Base-by-base conservation (phyloP, 805 yeast species). In the Pichia scutulata region DNA sequence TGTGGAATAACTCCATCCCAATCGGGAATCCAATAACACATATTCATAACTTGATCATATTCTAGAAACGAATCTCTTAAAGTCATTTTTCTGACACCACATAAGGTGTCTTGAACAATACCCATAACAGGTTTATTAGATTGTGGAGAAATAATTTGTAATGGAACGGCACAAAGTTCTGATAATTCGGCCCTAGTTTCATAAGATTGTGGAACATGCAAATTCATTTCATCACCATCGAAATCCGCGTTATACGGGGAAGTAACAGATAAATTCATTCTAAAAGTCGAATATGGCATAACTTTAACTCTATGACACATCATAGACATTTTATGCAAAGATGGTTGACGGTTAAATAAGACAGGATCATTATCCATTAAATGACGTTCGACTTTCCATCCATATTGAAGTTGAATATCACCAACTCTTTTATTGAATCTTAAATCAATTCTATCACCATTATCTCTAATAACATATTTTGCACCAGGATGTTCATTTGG, bases 401-500 rank as follows among this genome's bases (percentile, higher is more conserved):
- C 99, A 62, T 93, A 93, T 68, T 95, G 99, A 57, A 93, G 76
- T 44, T 95, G 97, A 61, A 93, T 86, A 64, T 93, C 99, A 65
- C 99, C 99, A 2, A 97, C 97, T 68, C 98, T 85, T 67, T 93
- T 93, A 72, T 93, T 95, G 70, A 89, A 93, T 67, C 97, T 81
- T 67, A 93, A 77, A 68, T 93, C 99, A 63, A 93, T 92, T 76
- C 99, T 90, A 66, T 95, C 99, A 66, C 99, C 99, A 45, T 95
- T 89, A 64, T 93, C 99, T 73, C 99, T 85, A 54, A 93, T 92
- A 46, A 93, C 97, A 66, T 93, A 93, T 64, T 92, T 92, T 19
- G 99, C 99, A 77, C 99, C 99, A 2, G 99, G 99, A 64, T 93
- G 99, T 69, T 93, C 98, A 66, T 92, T 93, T 26, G 99, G 99